Evolutionary conservation across 352 stramenopile species (phyloP).

Genomic region (Phytophthora syringae): DNA sequence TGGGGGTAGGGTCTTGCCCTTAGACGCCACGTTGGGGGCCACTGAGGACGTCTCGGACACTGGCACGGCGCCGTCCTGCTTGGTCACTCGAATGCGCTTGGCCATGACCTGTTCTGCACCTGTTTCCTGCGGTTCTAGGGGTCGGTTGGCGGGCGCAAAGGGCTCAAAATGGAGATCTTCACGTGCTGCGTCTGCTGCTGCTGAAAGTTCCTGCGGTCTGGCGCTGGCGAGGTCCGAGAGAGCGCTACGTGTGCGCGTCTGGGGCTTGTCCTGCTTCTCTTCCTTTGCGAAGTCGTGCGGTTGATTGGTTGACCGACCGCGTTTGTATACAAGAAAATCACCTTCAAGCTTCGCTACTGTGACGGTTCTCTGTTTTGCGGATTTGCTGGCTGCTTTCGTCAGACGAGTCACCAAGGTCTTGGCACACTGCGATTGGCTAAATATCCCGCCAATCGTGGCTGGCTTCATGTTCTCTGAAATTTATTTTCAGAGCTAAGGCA

Average conservation of each 20-base stretch:
- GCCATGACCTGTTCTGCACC: constrained; percentile 45
- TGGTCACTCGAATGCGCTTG: constrained; percentile 65
- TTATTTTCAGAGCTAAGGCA: too few species aligned
- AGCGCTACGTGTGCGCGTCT: constrained; percentile 21
- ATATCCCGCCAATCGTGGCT: constrained; percentile 24
- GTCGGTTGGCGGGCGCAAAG: background rate
- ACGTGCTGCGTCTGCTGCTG: constrained; percentile 10
- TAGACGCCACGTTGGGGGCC: background rate
- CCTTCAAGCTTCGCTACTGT: constrained; percentile 11
- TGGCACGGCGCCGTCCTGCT: constrained; percentile 27
- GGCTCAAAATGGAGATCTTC: constrained; percentile 9
- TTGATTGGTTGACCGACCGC: constrained; percentile 50
- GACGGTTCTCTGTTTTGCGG: constrained; percentile 11
- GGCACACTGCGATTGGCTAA: constrained; percentile 6
- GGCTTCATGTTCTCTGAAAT: too few species aligned
- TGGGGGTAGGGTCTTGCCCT: constrained; percentile 20
- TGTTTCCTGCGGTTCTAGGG: constrained; percentile 17
- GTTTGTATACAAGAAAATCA: constrained; percentile 33
- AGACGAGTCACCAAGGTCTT: constrained; percentile 5
- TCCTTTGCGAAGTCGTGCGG: constrained; percentile 29
- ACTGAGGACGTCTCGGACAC: constrained; percentile 3
- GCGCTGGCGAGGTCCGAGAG: constrained; percentile 6
- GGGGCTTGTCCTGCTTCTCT: constrained; percentile 28
- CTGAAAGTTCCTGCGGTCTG: background rate
- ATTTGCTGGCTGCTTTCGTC: constrained; percentile 14